A percentile compares a stretch with the other conserved stretches of the same genome.
Conservation (phyloP, 306 rosid genomes). For the Trifolium subterraneum region DNA sequence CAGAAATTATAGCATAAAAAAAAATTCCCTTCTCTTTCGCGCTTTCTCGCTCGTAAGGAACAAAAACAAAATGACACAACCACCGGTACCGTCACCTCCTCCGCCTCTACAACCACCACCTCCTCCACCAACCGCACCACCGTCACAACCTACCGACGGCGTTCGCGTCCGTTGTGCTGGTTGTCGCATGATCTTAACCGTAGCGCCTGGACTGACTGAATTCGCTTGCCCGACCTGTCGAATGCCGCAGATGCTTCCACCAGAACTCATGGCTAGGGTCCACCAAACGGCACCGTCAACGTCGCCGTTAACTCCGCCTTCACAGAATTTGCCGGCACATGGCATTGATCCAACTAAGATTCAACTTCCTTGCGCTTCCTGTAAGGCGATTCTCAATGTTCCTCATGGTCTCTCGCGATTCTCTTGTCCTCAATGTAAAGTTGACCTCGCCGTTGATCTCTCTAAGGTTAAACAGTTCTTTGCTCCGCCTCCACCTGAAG, state of each 20-base stretch:
- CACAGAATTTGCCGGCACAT: constrained; percentile 61
- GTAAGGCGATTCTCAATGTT: constrained; percentile 93
- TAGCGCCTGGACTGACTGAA: constrained; percentile 76
- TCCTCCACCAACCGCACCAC: constrained; percentile 43
- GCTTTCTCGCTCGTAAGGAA: constrained; percentile 23
- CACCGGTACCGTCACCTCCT: constrained; percentile 54
- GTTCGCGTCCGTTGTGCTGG: constrained; percentile 98
- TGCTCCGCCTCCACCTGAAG: constrained; percentile 40
- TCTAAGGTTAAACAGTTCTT: constrained; percentile 54
- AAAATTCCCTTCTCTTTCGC: constrained; percentile 33
- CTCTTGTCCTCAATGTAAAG: constrained; percentile 84
- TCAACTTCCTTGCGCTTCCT: constrained; percentile 92
- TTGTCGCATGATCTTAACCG: constrained; percentile 77
- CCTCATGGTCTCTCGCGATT: constrained; percentile 88
- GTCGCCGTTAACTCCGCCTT: constrained; percentile 30
- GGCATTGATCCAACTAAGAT: constrained; percentile 98
- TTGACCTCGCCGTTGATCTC: constrained; percentile 88
- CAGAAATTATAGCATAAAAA: neutral
- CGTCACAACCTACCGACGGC: constrained; percentile 48
- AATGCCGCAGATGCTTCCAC: constrained; percentile 97
- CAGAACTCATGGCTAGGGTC: constrained; percentile 81
- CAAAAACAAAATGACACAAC: constrained; percentile 59
- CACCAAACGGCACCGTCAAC: constrained; percentile 37
- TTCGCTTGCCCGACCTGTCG: constrained; percentile 83
- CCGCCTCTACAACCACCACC: constrained; percentile 43